Evolutionary conservation across 2,329 filamentous ascomycete genomes (phyloP).

Genomic region (Beauveria brongniartii): DNA sequence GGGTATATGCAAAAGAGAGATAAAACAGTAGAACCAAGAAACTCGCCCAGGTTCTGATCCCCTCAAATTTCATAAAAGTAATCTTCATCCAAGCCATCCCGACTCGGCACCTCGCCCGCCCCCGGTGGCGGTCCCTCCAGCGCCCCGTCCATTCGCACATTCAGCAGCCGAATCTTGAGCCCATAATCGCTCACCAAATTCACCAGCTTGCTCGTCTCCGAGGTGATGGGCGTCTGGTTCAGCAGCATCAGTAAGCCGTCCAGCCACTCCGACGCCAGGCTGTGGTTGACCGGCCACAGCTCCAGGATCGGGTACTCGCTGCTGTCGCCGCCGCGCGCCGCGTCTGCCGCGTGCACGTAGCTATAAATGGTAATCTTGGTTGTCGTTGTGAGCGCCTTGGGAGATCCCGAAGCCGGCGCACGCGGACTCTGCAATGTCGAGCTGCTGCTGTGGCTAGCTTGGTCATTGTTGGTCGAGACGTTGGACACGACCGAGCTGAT

Average conservation of each 20-base stretch:
- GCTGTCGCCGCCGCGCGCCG: conserved; percentile 25
- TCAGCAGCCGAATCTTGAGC: conserved; percentile 83
- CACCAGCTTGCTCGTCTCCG: conserved; percentile 86
- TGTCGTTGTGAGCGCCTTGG: conserved; percentile 47
- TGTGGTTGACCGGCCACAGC: conserved; percentile 73
- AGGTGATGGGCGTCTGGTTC: conserved; percentile 92
- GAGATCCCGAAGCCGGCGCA: background rate
- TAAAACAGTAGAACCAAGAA: background rate
- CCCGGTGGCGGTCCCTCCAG: conserved; percentile 61
- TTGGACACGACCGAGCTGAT: conserved; percentile 94
- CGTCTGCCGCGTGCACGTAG: conserved; percentile 41
- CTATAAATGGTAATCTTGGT: conserved; percentile 93
- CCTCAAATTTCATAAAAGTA: conserved; percentile 79
- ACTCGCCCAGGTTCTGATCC: background rate
- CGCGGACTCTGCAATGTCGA: conserved; percentile 31
- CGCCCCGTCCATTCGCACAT: conserved; percentile 74
- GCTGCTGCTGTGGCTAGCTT: conserved; percentile 34
- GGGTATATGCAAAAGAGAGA: conserved; percentile 11
- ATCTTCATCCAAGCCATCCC: conserved; percentile 82
- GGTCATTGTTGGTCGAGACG: conserved; percentile 51
- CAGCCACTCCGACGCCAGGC: conserved; percentile 88
- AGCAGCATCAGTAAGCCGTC: conserved; percentile 92
- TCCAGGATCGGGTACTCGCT: conserved; percentile 69
- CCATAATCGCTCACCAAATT: conserved; percentile 83
- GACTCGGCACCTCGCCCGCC: conserved; percentile 66